phyloP scores from a whole-genome alignment of 2,329 filamentous ascomycete genomes.

The Ophiocordyceps camponoti-rufipedis region DNA sequence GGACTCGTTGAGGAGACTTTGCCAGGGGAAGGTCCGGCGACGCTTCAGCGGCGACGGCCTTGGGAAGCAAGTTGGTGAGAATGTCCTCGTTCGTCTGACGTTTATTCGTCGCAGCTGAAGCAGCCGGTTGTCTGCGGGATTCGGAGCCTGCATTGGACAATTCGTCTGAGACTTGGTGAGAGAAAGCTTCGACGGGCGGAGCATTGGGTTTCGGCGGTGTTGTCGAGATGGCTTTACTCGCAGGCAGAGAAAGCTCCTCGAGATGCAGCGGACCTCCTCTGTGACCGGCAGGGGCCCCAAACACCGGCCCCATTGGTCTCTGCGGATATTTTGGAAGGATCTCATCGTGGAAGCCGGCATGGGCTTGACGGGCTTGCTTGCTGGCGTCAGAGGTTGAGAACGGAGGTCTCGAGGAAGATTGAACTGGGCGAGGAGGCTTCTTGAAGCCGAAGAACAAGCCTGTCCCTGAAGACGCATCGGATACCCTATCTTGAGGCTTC shows the following conservation, averaged over 20 bases:
- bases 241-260: conserved; percentile 1
- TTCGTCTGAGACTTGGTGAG: background rate
- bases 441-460: conserved; percentile 6
- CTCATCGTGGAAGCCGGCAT: background rate
- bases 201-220: background rate
- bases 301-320: background rate
- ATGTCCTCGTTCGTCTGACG: background rate
- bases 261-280: background rate
- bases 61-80: background rate
- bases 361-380: background rate
- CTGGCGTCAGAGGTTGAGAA: background rate
- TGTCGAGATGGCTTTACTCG: background rate
- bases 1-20: background rate
- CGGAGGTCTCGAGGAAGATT: conserved; percentile 3
- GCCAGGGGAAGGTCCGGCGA: background rate
- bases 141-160: background rate
- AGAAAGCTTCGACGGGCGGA: too few species aligned
- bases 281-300: background rate
- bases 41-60: background rate
- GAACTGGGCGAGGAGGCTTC: conserved; percentile 5
- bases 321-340: background rate
- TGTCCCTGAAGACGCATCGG: conserved; percentile 2
- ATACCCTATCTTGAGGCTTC: conserved; percentile 1
- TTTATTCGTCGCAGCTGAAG: background rate
- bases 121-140: background rate